Conservation (phyloP, 371 early-diverging fungal genomes). For the Nematocida major region DNA sequence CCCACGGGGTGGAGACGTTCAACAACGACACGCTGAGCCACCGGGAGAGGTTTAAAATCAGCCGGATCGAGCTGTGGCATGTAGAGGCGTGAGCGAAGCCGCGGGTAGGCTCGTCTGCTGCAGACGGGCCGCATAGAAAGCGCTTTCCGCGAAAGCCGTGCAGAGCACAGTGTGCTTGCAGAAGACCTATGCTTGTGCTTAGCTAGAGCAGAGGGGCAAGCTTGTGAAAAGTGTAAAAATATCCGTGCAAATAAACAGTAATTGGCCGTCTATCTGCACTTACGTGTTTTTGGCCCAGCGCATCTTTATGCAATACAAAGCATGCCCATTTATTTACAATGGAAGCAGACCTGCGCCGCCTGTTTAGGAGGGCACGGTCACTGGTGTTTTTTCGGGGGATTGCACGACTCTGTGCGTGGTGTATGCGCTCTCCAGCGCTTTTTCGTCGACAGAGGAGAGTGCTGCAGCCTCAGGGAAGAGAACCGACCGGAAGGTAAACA, state of each 20-base stretch:
- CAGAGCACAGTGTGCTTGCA: not conserved
- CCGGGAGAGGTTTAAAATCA: constrained; percentile 38
- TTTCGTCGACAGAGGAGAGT: not conserved
- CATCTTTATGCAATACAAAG: too few relatives aligned
- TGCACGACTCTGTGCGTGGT: not conserved
- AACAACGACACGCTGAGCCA: constrained; percentile 45
- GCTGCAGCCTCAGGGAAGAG: not conserved
- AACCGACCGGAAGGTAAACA: constrained; percentile 35
- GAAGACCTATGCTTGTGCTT: too few relatives aligned
- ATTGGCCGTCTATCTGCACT: not conserved
- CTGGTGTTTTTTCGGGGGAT: not conserved
- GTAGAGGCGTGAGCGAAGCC: constrained; percentile 8
- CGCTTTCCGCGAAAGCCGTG: too few relatives aligned
- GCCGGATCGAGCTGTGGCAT: constrained; percentile 49
- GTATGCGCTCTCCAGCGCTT: not conserved
- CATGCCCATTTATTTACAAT: too few relatives aligned
- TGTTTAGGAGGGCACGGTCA: too few relatives aligned
- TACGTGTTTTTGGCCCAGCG: not conserved
- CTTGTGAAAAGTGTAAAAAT: not conserved
- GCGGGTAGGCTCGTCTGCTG: not conserved
- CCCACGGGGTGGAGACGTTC: constrained; percentile 48
- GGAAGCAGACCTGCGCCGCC: too few relatives aligned
- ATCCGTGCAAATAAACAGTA: not conserved
- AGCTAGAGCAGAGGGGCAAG: too few relatives aligned
- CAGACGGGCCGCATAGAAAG: too few relatives aligned